A percentile compares a stretch with the other conserved stretches of the same genome.
phyloP scores from a whole-genome alignment of 1,139 yeast species.

The Magnusiomyces suaveolens region DNA sequence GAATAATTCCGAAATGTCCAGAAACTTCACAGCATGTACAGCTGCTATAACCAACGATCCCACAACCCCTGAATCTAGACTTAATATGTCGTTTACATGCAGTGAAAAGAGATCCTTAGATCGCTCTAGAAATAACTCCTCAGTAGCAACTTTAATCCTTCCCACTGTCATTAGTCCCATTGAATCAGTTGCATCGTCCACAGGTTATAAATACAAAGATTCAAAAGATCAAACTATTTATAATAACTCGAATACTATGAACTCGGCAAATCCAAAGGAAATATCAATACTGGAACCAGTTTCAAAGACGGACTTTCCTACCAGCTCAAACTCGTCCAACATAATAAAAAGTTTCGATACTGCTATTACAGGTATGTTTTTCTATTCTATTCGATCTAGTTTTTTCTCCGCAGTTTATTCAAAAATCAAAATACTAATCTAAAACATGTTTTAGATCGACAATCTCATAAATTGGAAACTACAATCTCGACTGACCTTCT shows the following conservation, averaged over 20 bases:
- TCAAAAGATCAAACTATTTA: too few species aligned
- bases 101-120: neutral
- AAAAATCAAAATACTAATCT: constrained; percentile 1
- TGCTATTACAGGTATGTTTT: neutral
- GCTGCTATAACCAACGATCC: neutral
- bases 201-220: too few species aligned
- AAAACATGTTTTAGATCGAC: neutral
- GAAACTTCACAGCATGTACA: neutral
- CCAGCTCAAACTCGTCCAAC: neutral
- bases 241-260: too few species aligned
- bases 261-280: neutral
- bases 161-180: neutral
- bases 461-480: neutral
- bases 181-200: too few species aligned
- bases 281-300: neutral
- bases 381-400: too few species aligned
- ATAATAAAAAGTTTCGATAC: neutral
- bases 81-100: neutral
- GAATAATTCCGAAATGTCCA: neutral
- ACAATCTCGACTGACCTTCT: neutral
- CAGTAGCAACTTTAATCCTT: neutral
- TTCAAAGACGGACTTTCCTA: neutral
- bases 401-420: too few species aligned
- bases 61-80: neutral
- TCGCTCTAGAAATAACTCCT: neutral